These are phyloP conservation scores for Penicillium pancosmium DNA, from an alignment of 495 filamentous ascomycete species.

Conservation along the genomic window DNA sequence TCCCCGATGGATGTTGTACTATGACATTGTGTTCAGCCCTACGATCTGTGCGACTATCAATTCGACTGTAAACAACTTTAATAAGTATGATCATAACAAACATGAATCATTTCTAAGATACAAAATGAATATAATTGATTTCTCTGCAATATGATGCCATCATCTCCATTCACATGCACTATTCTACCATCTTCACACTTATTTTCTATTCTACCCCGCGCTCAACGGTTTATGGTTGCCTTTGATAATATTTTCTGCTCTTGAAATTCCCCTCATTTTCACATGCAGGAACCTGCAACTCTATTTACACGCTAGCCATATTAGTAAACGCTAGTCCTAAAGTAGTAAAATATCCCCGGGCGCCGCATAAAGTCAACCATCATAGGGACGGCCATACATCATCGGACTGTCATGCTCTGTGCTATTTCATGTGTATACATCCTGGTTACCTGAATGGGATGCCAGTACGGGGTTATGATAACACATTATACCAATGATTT, in stretches of 20 bases:
- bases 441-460: neutral
- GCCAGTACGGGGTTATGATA: neutral
- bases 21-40: too few relatives aligned
- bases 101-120: neutral
- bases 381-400: neutral
- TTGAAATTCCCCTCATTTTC: neutral
- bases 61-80: too few relatives aligned
- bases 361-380: neutral
- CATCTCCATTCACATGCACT: neutral
- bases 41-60: too few relatives aligned
- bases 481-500: too few relatives aligned
- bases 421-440: neutral
- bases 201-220: too few relatives aligned
- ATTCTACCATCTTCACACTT: neutral
- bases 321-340: neutral
- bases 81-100: neutral
- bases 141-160: neutral
- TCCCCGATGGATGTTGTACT: too few relatives aligned
- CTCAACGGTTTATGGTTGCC: neutral
- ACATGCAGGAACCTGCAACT: conserved; percentile 3
- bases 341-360: neutral
- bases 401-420: neutral
- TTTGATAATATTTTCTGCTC: neutral
- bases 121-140: neutral
- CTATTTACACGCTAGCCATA: neutral